Conservation (phyloP, 495 filamentous ascomycete species). For the Hypoxylon subgilvum region DNA sequence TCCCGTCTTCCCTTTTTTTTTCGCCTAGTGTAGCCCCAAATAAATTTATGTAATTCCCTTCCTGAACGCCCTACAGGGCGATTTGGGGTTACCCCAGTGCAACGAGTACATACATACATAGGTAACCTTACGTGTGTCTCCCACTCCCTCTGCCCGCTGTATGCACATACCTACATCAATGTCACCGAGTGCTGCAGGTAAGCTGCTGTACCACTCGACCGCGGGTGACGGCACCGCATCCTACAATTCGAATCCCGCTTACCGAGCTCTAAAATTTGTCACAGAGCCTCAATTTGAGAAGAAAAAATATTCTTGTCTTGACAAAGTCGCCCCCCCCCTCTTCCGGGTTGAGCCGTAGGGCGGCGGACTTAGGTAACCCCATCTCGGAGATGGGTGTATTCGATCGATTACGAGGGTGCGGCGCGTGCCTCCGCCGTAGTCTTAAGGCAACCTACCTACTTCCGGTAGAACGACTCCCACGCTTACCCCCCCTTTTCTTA, state of each 20-base stretch:
- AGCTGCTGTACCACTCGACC: conserved; percentile 19
- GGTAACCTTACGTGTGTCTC: background rate
- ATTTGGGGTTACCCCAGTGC: conserved; percentile 27
- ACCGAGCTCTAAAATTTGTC: conserved; percentile 1
- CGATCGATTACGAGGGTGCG: conserved; percentile 1
- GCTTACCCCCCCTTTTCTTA: conserved; percentile 21
- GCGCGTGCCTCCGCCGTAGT: conserved; percentile 7
- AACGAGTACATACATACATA: conserved; percentile 1
- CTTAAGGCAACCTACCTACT: conserved; percentile 16
- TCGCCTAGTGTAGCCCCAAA: conserved; percentile 9
- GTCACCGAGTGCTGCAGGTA: conserved; percentile 31
- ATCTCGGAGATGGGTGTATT: conserved; percentile 20
- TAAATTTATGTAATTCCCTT: conserved; percentile 1
- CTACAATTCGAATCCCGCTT: conserved; percentile 1
- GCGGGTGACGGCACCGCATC: conserved; percentile 3
- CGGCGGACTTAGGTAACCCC: background rate
- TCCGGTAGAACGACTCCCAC: background rate
- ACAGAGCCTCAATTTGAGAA: conserved; percentile 29
- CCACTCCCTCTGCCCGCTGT: conserved; percentile 19
- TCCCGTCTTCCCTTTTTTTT: conserved; percentile 7
- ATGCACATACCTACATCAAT: no score
- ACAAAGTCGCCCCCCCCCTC: background rate
- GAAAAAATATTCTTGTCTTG: conserved; percentile 10
- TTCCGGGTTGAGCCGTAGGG: conserved; percentile 24
- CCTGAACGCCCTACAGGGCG: conserved; percentile 20